These are phyloP conservation scores for Umbelopsis sp. DNA, from an alignment of 192 early-diverging fungal genomes.

Conservation along the genomic window DNA sequence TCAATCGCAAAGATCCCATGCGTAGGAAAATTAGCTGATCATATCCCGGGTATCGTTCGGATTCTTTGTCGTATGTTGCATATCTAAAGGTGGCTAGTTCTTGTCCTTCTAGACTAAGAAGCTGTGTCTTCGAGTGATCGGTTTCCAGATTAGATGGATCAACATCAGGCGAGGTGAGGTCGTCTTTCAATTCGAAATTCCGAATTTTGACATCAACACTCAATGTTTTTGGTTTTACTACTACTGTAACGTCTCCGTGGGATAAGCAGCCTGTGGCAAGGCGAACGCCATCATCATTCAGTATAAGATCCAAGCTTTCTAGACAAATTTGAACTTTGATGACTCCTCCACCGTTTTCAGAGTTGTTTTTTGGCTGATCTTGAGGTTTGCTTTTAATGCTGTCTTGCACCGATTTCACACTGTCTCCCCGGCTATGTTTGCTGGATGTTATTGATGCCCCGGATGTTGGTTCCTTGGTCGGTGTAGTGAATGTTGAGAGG, in stretches of 20 bases:
- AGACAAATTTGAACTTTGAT: constrained; percentile 34
- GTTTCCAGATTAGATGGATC: not conserved
- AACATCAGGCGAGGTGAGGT: constrained; percentile 21
- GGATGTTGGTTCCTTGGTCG: constrained; percentile 26
- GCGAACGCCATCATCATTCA: constrained; percentile 64
- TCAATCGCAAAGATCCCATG: constrained; percentile 66
- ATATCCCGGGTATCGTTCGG: constrained; percentile 67
- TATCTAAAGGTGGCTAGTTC: constrained; percentile 76
- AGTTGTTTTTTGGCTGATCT: not conserved
- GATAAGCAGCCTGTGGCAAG: constrained; percentile 65
- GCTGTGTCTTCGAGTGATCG: constrained; percentile 34
- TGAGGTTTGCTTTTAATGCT: not conserved
- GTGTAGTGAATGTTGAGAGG: constrained; percentile 56
- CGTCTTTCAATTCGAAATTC: constrained; percentile 57
- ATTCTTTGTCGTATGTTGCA: constrained; percentile 61
- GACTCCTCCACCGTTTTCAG: not conserved
- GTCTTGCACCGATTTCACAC: not conserved
- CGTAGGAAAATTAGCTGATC: constrained; percentile 63
- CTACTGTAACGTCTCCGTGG: constrained; percentile 55
- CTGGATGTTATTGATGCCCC: not conserved
- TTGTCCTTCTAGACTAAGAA: constrained; percentile 74
- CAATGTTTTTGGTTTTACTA: constrained; percentile 49
- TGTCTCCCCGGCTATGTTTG: not conserved
- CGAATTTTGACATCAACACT: constrained; percentile 55
- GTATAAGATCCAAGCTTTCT: constrained; percentile 36